Evolutionary conservation across 768 basidiomycete genomes (phyloP), one percentile per base, ranked within the genome.

Genomic region (Leccinum fibrillosum): DNA sequence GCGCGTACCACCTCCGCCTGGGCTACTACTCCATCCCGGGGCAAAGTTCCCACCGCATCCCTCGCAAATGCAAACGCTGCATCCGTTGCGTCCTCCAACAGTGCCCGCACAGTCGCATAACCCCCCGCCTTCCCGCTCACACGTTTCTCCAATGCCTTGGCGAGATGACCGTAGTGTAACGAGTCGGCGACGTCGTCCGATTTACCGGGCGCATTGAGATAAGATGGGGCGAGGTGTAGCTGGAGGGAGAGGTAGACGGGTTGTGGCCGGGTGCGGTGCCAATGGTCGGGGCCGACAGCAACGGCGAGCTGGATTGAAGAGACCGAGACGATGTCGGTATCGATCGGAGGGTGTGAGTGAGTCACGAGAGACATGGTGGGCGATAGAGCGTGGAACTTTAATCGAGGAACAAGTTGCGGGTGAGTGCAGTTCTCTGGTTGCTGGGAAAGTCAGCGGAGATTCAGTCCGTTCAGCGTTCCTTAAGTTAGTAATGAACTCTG

Each of bases 101-200:
- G 65, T 1, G 66, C 74, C 6, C 69, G 65, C 1, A 75, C 62
- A 5, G 67, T 62, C 5, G 64, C 34, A 28, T 77, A 79, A 48
- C 49, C 63, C 3, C 23, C 56, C 11, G 30, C 19, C 13, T 70
- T 37, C n/a, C 9, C 13, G 4, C 23, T 52, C 9, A 73, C 64
- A 1, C 77, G 70, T 1, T 23, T 58, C n/a, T 69, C 69, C 54
- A 84, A 72, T 0, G 70, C 68, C 63, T 86, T 86, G 23, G 80
- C 74, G 28, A 90, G 77, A 26, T 81, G 76, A 4, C 86, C 85
- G 65, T 91, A 90, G 69, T 90, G 82, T 6, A 90, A 72, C 0
- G 85, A 83, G 57, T 85, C 77, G 0, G 68, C 57, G 15, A 88
- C 80, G 61, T 83, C 68, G 69, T 88, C 86, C 0, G 78, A 74